Percentiles rank a stretch among this genome's conserved stretches.
Conservation (phyloP, 805 yeast genomes). For the Candida maltosa region DNA sequence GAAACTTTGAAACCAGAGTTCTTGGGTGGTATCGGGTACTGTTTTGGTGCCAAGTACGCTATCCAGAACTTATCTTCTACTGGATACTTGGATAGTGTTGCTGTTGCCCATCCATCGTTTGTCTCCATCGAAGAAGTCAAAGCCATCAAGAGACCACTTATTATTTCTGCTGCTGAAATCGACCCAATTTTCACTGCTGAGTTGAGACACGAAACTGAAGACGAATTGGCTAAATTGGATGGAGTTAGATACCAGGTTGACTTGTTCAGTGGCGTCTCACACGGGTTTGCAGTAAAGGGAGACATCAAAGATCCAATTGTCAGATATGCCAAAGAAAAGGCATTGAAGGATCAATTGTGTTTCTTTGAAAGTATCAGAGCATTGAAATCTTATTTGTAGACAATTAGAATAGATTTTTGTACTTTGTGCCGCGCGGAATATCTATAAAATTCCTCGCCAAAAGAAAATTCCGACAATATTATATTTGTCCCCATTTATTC, state of each 20-base stretch:
- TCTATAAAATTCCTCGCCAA: too few relatives aligned
- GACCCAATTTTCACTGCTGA: slow-evolving; percentile 66
- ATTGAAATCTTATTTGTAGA: slow-evolving; percentile 1
- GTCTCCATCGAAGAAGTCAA: slow-evolving; percentile 63
- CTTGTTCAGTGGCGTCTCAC: slow-evolving; percentile 59
- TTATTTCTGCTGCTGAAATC: slow-evolving; percentile 71
- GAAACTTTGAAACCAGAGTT: slow-evolving; percentile 28
- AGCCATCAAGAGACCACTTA: slow-evolving; percentile 52
- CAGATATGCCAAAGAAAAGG: slow-evolving; percentile 66
- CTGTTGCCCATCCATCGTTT: slow-evolving; percentile 82
- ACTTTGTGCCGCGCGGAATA: too few relatives aligned
- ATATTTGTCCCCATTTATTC: too few relatives aligned
- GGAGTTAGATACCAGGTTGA: slow-evolving; percentile 56
- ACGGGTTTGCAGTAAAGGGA: slow-evolving; percentile 83
- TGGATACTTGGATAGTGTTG: slow-evolving; percentile 44
- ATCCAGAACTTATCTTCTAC: slow-evolving; percentile 46
- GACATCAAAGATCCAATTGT: slow-evolving; percentile 53
- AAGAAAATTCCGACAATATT: too few relatives aligned
- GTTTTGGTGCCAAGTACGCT: slow-evolving; percentile 78
- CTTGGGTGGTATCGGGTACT: slow-evolving; percentile 68
- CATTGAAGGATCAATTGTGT: slow-evolving; percentile 44
- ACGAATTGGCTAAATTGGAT: slow-evolving; percentile 40
- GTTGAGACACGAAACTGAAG: slow-evolving; percentile 60
- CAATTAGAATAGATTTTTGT: neutral
- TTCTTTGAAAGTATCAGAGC: slow-evolving; percentile 13